Base-by-base conservation (phyloP, 1,284 basidiomycete species). In the Apiotrichum sp. region DNA sequence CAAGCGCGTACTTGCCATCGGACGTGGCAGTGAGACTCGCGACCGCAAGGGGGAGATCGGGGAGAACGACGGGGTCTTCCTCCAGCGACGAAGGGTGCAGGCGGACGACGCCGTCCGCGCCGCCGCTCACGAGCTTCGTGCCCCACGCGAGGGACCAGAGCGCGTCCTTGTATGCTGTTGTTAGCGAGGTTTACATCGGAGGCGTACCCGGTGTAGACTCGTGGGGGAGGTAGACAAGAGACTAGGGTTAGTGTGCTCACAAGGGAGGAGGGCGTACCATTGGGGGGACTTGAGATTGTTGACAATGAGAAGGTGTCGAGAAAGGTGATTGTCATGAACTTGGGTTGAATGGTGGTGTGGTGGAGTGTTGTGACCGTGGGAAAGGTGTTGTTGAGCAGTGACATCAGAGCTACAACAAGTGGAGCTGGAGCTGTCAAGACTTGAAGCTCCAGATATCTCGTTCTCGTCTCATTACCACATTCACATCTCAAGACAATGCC, bases 11-110 rank as follows among this genome's bases (percentile, higher is more conserved):
- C 46, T 77, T 78, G 6, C 87, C 89, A 57, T 84, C 80, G 0
- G 80, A 77, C 16, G 84, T 81, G 4, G 83, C 81, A 6, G 87
- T 88, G 31, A 92, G 75, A 4, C 84, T 86, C 6, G 84, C 78
- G 65, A 92, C 77, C 38, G 86, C 86, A 49, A 92, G 82, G 8
- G 87, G 84, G 73, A 92, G 87, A 13, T 84, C 79, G 42, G 83
- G 76, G 22, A 84, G 82, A 7, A 84, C 73, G 42, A 82, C 81
- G 47, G 85, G 79, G 3, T 83, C 81, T 2, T 3, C 7, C 8
- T 66, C 47, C 1, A 71, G 62, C 39, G 87, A 86, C 6, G 83
- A 75, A 4, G 84, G 34, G 59, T 62, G 68, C 32, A 74, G 49
- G 31, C 72, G 55, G 5, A 74, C 48, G 47, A 72, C 64, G n/a